These are phyloP conservation scores for Hypericum perforatum DNA, from an alignment of 345 rosid genomes.

Conservation along the genomic window DNA sequence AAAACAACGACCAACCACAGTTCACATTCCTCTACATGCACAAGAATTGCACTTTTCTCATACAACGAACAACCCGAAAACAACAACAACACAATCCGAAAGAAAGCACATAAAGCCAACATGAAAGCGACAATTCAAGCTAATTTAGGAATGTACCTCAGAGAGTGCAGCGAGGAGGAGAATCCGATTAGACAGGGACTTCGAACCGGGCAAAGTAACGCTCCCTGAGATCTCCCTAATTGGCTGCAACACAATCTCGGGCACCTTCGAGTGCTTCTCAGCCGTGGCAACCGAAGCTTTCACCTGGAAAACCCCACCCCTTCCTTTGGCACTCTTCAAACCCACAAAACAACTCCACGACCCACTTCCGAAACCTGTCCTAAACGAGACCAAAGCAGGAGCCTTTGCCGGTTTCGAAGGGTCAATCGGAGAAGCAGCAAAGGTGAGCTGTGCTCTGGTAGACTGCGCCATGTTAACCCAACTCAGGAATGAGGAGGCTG, in stretches of 20 bases:
- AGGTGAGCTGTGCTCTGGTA: no score
- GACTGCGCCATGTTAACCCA: no score
- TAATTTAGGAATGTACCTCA: slow-evolving; percentile 33
- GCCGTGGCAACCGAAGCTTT: slow-evolving; percentile 51
- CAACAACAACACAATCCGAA: no score
- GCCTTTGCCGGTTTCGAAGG: no score
- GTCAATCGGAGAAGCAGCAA: no score
- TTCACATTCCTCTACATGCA: no score
- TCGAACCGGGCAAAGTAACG: slow-evolving; percentile 81
- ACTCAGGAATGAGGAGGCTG: no score
- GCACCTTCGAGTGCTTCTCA: slow-evolving; percentile 51
- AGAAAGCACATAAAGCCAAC: neutral
- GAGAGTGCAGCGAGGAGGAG: slow-evolving; percentile 90
- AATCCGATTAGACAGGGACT: slow-evolving; percentile 85
- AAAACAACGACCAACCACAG: no score
- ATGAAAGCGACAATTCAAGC: no score
- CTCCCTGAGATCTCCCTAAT: slow-evolving; percentile 77
- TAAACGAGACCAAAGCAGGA: slow-evolving; percentile 17
- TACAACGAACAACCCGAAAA: no score
- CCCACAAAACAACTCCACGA: slow-evolving; percentile 1
- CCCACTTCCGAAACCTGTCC: slow-evolving; percentile 26
- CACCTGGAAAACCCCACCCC: slow-evolving; percentile 12
- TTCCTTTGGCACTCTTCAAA: slow-evolving; percentile 16
- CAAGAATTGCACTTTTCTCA: no score
- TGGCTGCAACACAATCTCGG: slow-evolving; percentile 76